Evolutionary conservation across 139 green algal species (phyloP), one percentile per base, ranked within the genome.

Genomic region (Coelastrella sp.): DNA sequence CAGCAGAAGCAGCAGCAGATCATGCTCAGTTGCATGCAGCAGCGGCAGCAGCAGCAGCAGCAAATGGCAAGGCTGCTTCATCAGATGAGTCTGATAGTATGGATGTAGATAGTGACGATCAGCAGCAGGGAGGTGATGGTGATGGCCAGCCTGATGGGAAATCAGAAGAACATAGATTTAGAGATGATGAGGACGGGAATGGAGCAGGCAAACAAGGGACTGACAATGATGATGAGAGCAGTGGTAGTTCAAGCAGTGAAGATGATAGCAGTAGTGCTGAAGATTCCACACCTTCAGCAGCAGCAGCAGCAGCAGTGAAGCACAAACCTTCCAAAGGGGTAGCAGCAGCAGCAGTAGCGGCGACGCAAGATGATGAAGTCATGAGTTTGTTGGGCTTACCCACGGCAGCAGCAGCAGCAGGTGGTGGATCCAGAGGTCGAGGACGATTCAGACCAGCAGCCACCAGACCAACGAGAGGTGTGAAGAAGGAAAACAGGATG

Each of bases 1-100:
- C 48, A 67, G 73, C 73, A 81, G 50, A 34, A 64, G 72, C 72
- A 81, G 73, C 45, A 81, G 73, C 73, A 32, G n/a, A 30, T 5
- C 32, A 81, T 21, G 48, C 50, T 25, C 13, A 81, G 34, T 11
- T 43, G 17, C 15, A 27, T 37, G 69, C 41, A 19, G 41, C 69
- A 59, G 41, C 66, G 17, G 66, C 69, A 37, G 35, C 2, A n/a
- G 35, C 43, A 21, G 27, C 50, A 67, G 45, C 32, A 68, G 32
- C 50, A 66, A 45, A 67, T 48, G 48, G 71, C 25, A 13, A 57
- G 0, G 45, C 11, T 57, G 11, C 45, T n/a, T n/a, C n/a, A n/a
- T n/a, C n/a, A n/a, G n/a, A 57, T 60, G 35, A 78, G 27, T 4
- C 19, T 13, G 51, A 69, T 51, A 35, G 75, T 3, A 82, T 82